Evolutionary conservation across 139 green algal genomes (phyloP).

Genomic region (Micromonas pusilla): DNA sequence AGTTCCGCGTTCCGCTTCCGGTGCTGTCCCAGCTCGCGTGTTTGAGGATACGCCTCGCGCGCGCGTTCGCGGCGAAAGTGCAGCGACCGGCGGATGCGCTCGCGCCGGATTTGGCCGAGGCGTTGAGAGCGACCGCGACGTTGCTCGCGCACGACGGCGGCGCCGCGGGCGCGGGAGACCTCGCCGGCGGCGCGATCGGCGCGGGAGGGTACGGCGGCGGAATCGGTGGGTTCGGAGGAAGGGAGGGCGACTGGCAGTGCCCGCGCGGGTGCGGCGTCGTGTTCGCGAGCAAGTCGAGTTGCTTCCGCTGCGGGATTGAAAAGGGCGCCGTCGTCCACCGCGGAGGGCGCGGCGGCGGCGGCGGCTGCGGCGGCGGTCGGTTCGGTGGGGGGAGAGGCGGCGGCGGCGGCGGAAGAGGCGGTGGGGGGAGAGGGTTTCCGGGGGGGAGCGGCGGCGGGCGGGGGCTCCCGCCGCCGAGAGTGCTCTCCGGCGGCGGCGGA

Average conservation of each 20-base stretch:
- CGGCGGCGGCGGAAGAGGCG: background rate
- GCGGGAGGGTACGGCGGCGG: background rate
- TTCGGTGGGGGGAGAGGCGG: background rate
- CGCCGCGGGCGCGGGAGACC: background rate
- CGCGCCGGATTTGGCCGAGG: background rate
- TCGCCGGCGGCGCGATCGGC: background rate
- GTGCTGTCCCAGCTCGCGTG: background rate
- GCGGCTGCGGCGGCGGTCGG: background rate
- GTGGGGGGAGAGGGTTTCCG: background rate
- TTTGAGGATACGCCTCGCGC: background rate
- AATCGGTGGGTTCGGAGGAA: too few species aligned
- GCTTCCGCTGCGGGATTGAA: background rate
- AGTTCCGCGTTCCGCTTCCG: conserved; percentile 12
- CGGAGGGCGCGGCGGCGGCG: background rate
- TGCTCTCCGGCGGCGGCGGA: too few species aligned
- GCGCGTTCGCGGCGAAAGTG: conserved; percentile 1
- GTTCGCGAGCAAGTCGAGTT: background rate
- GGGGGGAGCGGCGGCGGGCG: too few species aligned
- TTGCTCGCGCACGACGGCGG: background rate
- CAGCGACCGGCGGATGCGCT: background rate
- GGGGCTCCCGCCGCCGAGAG: too few species aligned
- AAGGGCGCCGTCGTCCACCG: background rate
- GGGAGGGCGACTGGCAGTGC: background rate
- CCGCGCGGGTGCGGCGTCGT: background rate
- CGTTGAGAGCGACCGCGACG: background rate